These are phyloP conservation scores for Pseudonectria foliicola DNA, from an alignment of 2,329 filamentous ascomycete species.

Conservation along the genomic window DNA sequence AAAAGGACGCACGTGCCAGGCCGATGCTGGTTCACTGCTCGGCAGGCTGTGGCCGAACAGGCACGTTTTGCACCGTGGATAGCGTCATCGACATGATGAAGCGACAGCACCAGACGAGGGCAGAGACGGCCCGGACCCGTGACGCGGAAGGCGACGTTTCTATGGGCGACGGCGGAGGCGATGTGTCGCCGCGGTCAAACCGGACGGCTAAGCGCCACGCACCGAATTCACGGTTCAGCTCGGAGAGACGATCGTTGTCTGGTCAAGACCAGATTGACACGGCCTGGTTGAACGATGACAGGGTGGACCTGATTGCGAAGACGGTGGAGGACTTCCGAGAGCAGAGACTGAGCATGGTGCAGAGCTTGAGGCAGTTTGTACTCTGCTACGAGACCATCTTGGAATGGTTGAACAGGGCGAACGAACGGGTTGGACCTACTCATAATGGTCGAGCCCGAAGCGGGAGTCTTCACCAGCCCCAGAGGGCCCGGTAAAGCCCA, in stretches of 20 bases:
- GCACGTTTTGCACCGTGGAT: conserved; percentile 94
- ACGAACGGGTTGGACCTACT: conserved; percentile 26
- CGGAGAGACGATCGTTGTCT: conserved; percentile 8
- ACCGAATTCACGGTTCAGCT: conserved; percentile 8
- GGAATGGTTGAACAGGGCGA: conserved; percentile 65
- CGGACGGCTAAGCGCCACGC: conserved; percentile 18
- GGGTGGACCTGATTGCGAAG: conserved; percentile 71
- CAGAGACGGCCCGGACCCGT: conserved; percentile 9
- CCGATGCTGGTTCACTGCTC: conserved; percentile 93
- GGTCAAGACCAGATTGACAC: conserved; percentile 33
- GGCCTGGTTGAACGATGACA: conserved; percentile 62
- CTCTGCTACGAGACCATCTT: conserved; percentile 93
- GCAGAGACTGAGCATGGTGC: conserved; percentile 93
- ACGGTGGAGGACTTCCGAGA: conserved; percentile 86
- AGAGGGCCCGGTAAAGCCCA: conserved; percentile 1
- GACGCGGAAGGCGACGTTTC: conserved; percentile 38
- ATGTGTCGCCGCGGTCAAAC: conserved; percentile 22
- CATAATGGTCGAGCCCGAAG: conserved; percentile 20
- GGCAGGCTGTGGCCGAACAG: conserved; percentile 90
- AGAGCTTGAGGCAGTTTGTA: conserved; percentile 87
- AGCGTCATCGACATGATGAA: conserved; percentile 95
- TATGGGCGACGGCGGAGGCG: conserved; percentile 32
- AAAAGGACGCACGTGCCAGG: conserved; percentile 43
- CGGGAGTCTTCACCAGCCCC: conserved; percentile 25
- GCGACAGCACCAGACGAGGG: conserved; percentile 54